A percentile compares a stretch with the other conserved stretches of the same genome.
Evolutionary conservation across 805 yeast genomes (phyloP).

Genomic region (Jamesozyma rosinii): DNA sequence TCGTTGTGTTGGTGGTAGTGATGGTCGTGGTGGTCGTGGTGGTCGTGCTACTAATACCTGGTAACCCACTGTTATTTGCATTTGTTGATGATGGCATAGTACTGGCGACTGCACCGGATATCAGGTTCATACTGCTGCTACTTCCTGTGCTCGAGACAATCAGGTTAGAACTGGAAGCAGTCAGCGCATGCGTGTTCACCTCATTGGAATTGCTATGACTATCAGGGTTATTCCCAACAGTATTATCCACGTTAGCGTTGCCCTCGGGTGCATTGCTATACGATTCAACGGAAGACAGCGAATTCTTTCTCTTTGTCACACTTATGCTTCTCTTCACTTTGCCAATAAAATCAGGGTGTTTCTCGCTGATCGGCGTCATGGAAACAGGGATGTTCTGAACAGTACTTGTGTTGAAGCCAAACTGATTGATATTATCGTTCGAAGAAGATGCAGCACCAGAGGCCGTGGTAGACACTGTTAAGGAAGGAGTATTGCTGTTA

Average conservation of each 20-base stretch:
- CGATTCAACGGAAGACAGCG: conserved; percentile 1
- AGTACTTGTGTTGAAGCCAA: conserved; percentile 51
- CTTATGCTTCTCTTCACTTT: conserved; percentile 20
- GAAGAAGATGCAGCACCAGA: conserved; percentile 1
- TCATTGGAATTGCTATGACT: not conserved
- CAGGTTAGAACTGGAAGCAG: not conserved
- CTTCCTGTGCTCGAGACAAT: not conserved
- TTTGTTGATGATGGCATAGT: not conserved
- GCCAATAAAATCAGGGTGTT: conserved; percentile 25
- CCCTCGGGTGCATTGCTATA: not conserved
- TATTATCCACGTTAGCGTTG: not conserved
- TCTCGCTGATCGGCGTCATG: conserved; percentile 77
- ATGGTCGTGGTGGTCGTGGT: not conserved
- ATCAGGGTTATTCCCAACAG: not conserved
- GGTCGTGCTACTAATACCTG: not conserved
- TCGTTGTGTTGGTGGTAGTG: not conserved
- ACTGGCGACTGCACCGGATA: not conserved
- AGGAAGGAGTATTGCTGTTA: not conserved
- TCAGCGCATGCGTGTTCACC: not conserved
- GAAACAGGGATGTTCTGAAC: conserved; percentile 46
- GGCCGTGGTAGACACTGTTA: not conserved
- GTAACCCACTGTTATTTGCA: not conserved
- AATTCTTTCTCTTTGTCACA: conserved; percentile 11
- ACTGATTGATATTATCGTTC: conserved; percentile 49
- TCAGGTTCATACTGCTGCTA: not conserved